Evolutionary conservation across 2,329 filamentous ascomycete species (phyloP).

Genomic region (Hypoxylon sp.): DNA sequence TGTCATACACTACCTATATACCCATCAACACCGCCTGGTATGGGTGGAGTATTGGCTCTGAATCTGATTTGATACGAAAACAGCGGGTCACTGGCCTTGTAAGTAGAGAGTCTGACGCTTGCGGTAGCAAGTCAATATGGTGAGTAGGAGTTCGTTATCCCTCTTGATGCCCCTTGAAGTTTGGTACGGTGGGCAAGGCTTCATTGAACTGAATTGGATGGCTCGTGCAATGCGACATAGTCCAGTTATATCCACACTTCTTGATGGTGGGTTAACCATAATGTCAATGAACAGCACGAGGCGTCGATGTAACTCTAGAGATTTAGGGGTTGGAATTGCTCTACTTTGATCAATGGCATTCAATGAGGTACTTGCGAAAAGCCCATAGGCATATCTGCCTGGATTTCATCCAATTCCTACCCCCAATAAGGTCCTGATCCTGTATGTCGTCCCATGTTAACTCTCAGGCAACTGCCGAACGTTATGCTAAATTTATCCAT

Average conservation of each 20-base stretch:
- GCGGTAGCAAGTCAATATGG: neutral
- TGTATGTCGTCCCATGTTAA: constrained; percentile 9
- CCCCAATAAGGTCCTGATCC: neutral
- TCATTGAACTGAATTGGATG: constrained; percentile 18
- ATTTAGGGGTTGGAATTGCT: neutral
- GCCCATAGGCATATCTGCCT: neutral
- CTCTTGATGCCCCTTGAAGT: constrained; percentile 11
- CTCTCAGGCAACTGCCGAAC: constrained; percentile 23
- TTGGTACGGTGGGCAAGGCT: constrained; percentile 12
- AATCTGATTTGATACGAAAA: constrained; percentile 16
- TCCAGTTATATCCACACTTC: constrained; percentile 1
- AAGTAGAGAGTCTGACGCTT: constrained; percentile 1
- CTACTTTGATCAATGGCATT: neutral
- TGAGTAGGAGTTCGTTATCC: neutral
- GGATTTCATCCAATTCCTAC: constrained; percentile 4
- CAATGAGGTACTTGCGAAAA: neutral
- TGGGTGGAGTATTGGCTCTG: constrained; percentile 15
- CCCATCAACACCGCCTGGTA: constrained; percentile 10
- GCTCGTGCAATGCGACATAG: constrained; percentile 12
- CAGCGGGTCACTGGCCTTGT: constrained; percentile 21
- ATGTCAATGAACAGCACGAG: constrained; percentile 5
- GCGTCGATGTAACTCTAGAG: neutral
- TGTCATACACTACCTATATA: constrained; percentile 11
- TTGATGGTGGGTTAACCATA: neutral
- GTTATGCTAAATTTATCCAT: constrained; percentile 15